Base-by-base conservation (phyloP, 352 stramenopile species). In the Phytophthora quininea region DNA sequence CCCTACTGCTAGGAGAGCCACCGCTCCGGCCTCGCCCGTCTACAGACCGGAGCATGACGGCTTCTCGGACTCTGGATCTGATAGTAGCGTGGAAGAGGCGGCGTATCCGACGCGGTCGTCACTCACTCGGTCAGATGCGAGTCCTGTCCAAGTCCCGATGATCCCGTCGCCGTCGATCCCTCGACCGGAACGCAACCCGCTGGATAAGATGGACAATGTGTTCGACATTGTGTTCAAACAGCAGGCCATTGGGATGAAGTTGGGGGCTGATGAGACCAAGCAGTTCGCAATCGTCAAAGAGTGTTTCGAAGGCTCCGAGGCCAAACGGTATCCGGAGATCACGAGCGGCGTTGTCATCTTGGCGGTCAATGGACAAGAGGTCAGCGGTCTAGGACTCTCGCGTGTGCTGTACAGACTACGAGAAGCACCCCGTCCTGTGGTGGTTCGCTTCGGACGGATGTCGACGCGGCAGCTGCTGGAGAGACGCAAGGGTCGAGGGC, bases 191-290 rank as follows among this genome's bases (percentile, higher is more conserved):
- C 52, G 60, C 9, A 88, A 82, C 5, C 54, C 62, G 4, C 45
- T 91, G 27, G 76, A 93, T 42, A 76, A 79, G 24, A 84, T 95
- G 68, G 81, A 93, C 29, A 87, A 86, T 46, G 78, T 93, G 11
- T 95, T 95, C 46, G 86, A 95, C 58, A 87, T 95, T 65, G 86
- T 95, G 37, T 95, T 95, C 74, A 92, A 91, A 69, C 84, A 95
- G 69, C 86, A 93, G 52, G 71, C 85, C 24, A 93, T 95, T 64
- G 86, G 86, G 7, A 87, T 95, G 80, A 93, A 93, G 64, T 83
- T 95, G 35, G 84, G 81, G 8, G 70, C 79, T 3, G 87, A 95
- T 58, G 83, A 91, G 33, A 73, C 64, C 9, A 80, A 80, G 64
- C 85, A 87, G 66, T 95, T 89, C 37, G 85, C 86, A 1, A 81